Conservation (phyloP, 768 basidiomycete genomes). For the Suillus alpinus region DNA sequence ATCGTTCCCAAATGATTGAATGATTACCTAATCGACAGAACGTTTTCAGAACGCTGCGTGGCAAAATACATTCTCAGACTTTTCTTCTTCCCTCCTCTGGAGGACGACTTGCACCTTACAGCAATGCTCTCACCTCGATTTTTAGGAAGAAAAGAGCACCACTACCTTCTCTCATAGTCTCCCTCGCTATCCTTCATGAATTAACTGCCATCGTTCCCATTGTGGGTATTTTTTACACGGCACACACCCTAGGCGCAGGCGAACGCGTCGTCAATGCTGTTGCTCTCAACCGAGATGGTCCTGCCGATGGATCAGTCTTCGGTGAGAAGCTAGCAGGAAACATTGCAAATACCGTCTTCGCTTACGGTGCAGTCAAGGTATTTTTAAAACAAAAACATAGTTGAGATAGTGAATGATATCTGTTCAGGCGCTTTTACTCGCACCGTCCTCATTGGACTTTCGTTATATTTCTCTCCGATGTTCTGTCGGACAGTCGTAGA, state of each 20-base stretch:
- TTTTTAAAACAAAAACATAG: slow-evolving; percentile 16
- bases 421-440: slow-evolving; percentile 53
- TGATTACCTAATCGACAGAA: neutral
- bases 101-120: slow-evolving; percentile 46
- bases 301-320: slow-evolving; percentile 28
- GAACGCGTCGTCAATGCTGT: slow-evolving; percentile 54
- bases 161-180: slow-evolving; percentile 65
- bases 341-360: slow-evolving; percentile 78
- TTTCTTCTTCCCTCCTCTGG: neutral
- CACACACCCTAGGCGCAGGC: slow-evolving; percentile 67
- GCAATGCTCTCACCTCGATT: slow-evolving; percentile 51
- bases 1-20: neutral
- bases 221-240: slow-evolving; percentile 67
- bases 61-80: no score
- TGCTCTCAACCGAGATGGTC: slow-evolving; percentile 16
- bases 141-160: slow-evolving; percentile 73
- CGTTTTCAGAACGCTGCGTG: no score
- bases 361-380: slow-evolving; percentile 81
- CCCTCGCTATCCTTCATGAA: slow-evolving; percentile 85
- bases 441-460: slow-evolving; percentile 68
- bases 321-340: slow-evolving; percentile 62
- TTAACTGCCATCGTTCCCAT: slow-evolving; percentile 78
- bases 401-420: neutral
- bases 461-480: slow-evolving; percentile 68
- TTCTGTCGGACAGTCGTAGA: slow-evolving; percentile 69